Evolutionary conservation across 2,329 filamentous ascomycete species (phyloP).

Genomic region (Penicillium olsonii): DNA sequence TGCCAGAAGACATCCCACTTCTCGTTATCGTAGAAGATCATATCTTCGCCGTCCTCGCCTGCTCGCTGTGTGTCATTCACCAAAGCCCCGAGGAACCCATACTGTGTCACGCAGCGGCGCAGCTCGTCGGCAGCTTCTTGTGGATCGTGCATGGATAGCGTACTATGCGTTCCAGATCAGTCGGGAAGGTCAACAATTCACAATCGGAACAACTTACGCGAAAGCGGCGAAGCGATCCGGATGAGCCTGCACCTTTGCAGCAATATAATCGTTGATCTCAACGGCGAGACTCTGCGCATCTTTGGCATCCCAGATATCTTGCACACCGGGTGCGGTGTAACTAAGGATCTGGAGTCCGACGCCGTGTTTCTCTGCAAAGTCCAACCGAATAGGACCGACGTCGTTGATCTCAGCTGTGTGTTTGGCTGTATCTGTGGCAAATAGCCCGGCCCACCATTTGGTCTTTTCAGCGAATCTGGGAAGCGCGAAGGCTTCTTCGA

Average conservation of each 20-base stretch:
- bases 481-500: conserved; percentile 64
- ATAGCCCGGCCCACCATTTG: conserved; percentile 62
- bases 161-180: conserved; percentile 19
- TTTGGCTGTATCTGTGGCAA: conserved; percentile 60
- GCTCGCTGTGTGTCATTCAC: conserved; percentile 64
- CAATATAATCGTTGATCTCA: conserved; percentile 52
- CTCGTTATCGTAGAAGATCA: conserved; percentile 65
- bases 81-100: conserved; percentile 64
- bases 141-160: conserved; percentile 45
- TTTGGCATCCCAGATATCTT: conserved; percentile 48
- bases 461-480: conserved; percentile 61
- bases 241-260: conserved; percentile 43
- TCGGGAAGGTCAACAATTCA: not conserved
- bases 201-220: conserved; percentile 29
- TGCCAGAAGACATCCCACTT: conserved; percentile 63
- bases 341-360: conserved; percentile 52
- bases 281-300: conserved; percentile 48
- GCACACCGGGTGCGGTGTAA: conserved; percentile 52
- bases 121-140: conserved; percentile 42
- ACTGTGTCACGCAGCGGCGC: conserved; percentile 53
- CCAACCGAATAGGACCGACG: conserved; percentile 45
- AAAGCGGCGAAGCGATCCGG: conserved; percentile 49
- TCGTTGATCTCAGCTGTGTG: conserved; percentile 59
- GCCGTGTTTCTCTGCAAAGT: conserved; percentile 48
- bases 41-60: conserved; percentile 59